Base-by-base conservation (phyloP, 164 flowering plant species). In the Liquidambar formosana region DNA sequence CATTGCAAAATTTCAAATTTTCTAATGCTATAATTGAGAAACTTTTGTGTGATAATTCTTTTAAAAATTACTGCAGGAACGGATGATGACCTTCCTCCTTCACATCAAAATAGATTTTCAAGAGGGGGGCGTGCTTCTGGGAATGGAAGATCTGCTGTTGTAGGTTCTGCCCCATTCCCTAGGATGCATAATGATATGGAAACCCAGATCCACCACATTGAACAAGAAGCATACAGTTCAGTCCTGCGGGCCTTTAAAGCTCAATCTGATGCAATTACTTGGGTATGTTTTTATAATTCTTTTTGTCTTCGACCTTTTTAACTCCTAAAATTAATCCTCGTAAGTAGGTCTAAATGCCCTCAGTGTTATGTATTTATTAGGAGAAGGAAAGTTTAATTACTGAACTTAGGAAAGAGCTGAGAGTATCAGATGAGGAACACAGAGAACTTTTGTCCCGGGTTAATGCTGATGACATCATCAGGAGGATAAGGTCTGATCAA, bases 201-300 rank as follows among this genome's bases (percentile, higher is more conserved):
- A 73, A 79, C 76, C 48, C 87, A 92, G 69, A 92, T 92, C 64
- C 96, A 92, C 70, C 82, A 75, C 68, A 82, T 94, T 63, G 98
- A 92, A 75, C 89, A 88, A 77, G 97, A 90, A 75, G 98, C 97
- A 25, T 92, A 94, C 68, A 60, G 81, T 73, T 81, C 97, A 51
- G 87, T 94, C 19, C 81, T 94, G 15, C 85, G 96, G 28, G 99
- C 99, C 43, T 95, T 95, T 70, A 91, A 91, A 84, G 99, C 99
- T 54, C 99, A 93, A 70, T 89, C 99, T 27, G 97, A 95, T 83
- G 92, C 94, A 64, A 82, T 95, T 67, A 82, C 98, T 71, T 95
- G 99, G 99, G 99, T 95, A 89, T 48, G 23, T 18, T 6, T 59
- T 49, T 19, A 3, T 8, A 15, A 15, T 18, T 14, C 23, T 48